Evolutionary conservation across 352 stramenopile species (phyloP).

Genomic region (Phytophthora melonis): DNA sequence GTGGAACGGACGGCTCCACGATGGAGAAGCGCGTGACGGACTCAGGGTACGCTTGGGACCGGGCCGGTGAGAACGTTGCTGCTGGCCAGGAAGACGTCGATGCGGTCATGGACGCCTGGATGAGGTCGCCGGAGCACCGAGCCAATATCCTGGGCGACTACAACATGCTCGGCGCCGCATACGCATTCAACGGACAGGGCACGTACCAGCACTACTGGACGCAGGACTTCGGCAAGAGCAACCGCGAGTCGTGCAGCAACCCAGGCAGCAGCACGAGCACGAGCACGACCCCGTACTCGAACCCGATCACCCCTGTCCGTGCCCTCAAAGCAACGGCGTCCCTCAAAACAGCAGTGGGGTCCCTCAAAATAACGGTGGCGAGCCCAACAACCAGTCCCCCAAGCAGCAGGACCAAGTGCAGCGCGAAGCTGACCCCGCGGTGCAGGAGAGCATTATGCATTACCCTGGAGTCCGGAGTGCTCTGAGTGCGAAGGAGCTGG

Average conservation of each 20-base stretch:
- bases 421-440: constrained; percentile 1
- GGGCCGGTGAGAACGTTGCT: constrained; percentile 45
- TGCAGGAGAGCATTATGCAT: constrained; percentile 6
- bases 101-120: constrained; percentile 49
- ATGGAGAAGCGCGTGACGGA: constrained; percentile 47
- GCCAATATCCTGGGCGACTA: constrained; percentile 43
- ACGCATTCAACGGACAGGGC: constrained; percentile 28
- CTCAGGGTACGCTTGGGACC: constrained; percentile 52
- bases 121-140: constrained; percentile 43
- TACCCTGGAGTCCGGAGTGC: background rate
- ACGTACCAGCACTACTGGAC: constrained; percentile 58
- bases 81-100: constrained; percentile 42
- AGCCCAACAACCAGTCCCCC: constrained; percentile 5
- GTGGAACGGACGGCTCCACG: constrained; percentile 46
- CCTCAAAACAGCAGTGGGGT: background rate
- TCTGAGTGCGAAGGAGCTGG: background rate
- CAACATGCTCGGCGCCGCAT: constrained; percentile 43
- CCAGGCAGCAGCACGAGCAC: background rate
- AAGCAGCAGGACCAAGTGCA: constrained; percentile 19
- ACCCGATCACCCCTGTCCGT: background rate
- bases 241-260: constrained; percentile 39
- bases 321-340: background rate
- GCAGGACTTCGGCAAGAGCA: constrained; percentile 50
- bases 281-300: background rate
- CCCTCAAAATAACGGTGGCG: background rate